phyloP scores from a whole-genome alignment of 2,329 filamentous ascomycete species.

The Beauveria caledonica region DNA sequence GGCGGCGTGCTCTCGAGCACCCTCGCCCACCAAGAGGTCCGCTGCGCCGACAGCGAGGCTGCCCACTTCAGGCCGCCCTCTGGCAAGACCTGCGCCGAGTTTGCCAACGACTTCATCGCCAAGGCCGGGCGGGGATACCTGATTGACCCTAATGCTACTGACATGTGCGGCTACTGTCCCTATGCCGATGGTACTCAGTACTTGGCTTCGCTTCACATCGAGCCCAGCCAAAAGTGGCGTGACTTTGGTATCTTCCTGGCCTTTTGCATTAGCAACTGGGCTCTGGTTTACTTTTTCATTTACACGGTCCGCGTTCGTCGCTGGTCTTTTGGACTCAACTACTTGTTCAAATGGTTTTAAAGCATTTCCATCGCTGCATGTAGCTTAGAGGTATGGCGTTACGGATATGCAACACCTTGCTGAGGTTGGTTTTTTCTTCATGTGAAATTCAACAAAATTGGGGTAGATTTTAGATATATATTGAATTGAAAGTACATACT shows the following conservation, averaged over 20 bases:
- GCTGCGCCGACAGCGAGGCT: constrained; percentile 35
- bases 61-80: constrained; percentile 51
- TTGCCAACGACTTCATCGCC: constrained; percentile 52
- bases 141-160: constrained; percentile 48
- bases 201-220: constrained; percentile 45
- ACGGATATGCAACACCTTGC: neutral
- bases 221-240: constrained; percentile 56
- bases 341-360: constrained; percentile 11
- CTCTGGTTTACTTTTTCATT: constrained; percentile 67
- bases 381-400: constrained; percentile 3
- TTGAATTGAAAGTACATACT: neutral
- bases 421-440: neutral
- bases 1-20: constrained; percentile 60
- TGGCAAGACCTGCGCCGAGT: constrained; percentile 54
- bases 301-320: constrained; percentile 35
- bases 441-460: neutral
- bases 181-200: constrained; percentile 53
- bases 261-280: constrained; percentile 64
- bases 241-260: constrained; percentile 63
- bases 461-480: neutral
- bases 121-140: constrained; percentile 49
- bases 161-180: constrained; percentile 61
- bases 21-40: constrained; percentile 41
- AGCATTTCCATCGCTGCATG: neutral
- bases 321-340: constrained; percentile 8